A percentile compares a stretch with the other conserved stretches of the same genome.
Conservation (phyloP, 805 yeast species). For the Candida schatavii region DNA sequence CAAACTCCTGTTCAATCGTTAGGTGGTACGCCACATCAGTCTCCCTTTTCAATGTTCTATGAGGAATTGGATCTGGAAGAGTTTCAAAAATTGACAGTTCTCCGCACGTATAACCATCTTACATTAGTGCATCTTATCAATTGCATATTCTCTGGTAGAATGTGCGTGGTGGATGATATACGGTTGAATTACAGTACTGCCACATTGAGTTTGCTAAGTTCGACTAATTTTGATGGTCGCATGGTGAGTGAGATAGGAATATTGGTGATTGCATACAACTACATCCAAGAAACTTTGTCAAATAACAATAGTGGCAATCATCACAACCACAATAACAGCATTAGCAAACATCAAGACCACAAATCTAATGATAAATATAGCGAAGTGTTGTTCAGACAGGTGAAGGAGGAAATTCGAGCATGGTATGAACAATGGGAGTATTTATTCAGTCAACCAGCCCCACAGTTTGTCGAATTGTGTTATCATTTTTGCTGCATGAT, state of each 20-base stretch:
- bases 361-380: conserved; percentile 11
- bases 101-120: conserved; percentile 71
- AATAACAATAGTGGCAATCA: conserved; percentile 13
- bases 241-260: conserved; percentile 74
- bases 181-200: conserved; percentile 58
- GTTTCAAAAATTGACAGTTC: conserved; percentile 51
- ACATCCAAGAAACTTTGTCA: conserved; percentile 39
- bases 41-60: conserved; percentile 28
- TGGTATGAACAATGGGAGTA: conserved; percentile 75
- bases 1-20: not conserved
- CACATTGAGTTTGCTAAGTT: conserved; percentile 52
- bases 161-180: conserved; percentile 58
- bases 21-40: conserved; percentile 5
- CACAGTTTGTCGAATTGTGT: conserved; percentile 72
- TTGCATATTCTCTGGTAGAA: conserved; percentile 63
- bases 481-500: conserved; percentile 60
- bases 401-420: conserved; percentile 45
- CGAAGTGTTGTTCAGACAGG: conserved; percentile 29
- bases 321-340: not conserved
- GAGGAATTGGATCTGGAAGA: conserved; percentile 38
- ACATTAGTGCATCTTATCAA: conserved; percentile 65
- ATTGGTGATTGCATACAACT: conserved; percentile 56
- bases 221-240: conserved; percentile 80
- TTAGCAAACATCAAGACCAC: conserved; percentile 1
- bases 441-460: conserved; percentile 64